Conservation (phyloP, 225 moss, liverwort and hornwort species). For the Pleurozium schreberi region DNA sequence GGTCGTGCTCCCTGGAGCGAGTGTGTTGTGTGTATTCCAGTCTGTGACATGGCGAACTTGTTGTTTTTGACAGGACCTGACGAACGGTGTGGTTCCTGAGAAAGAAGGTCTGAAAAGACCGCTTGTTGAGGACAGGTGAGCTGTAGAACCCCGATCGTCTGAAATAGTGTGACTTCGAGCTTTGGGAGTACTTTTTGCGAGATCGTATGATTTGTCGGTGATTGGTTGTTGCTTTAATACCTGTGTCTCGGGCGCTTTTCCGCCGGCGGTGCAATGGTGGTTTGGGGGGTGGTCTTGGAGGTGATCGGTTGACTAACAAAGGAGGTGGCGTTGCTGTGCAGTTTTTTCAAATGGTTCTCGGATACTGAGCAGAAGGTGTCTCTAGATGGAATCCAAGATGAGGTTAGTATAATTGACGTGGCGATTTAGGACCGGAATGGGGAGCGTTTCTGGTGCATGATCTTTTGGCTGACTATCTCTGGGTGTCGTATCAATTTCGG, state of each 20-base stretch:
- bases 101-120: slow-evolving; percentile 80
- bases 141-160: not conserved
- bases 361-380: slow-evolving; percentile 80
- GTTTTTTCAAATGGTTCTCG: slow-evolving; percentile 98
- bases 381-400: slow-evolving; percentile 85
- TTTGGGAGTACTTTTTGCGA: not conserved
- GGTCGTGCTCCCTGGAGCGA: not conserved
- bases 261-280: not conserved
- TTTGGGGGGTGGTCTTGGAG: not conserved
- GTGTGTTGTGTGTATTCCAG: not conserved
- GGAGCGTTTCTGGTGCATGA: not conserved
- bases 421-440: not conserved
- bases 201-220: not conserved
- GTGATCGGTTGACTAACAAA: not conserved
- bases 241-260: not conserved
- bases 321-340: slow-evolving; percentile 4
- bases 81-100: slow-evolving; percentile 76
- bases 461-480: not conserved
- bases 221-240: not conserved
- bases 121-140: slow-evolving; percentile 76
- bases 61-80: slow-evolving; percentile 55
- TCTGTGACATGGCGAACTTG: not conserved
- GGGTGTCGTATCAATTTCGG: not conserved
- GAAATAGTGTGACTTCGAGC: not conserved
- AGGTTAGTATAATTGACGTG: slow-evolving; percentile 32